Evolutionary conservation across 2,329 filamentous ascomycete species (phyloP), one percentile per base, ranked within the genome.

Genomic region (Pseudogymnoascus sp.): DNA sequence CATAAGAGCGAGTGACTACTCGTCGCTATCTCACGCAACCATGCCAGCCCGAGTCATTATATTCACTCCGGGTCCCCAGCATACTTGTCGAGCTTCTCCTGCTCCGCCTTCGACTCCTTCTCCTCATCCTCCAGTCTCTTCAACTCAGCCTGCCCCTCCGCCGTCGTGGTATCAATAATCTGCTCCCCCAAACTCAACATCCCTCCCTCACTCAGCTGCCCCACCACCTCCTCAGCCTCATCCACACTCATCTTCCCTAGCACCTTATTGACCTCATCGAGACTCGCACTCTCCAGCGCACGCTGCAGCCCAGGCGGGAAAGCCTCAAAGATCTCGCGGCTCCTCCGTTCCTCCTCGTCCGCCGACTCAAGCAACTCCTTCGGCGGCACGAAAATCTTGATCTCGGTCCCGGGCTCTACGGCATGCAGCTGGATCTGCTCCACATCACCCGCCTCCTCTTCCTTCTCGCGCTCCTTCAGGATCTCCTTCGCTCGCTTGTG

Each of bases 371-470:
- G 33, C 59, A 60, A 3, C 23, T 85, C 81, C 40, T 81, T 80
- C 0, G 88, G 80, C 11, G 95, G 93, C 40, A 96, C 88, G 62
- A 78, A 84, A 75, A 97, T 97, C 73, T 90, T 90, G 74, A 99
- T 97, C 65, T 90, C 88, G 2, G 93, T 97, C 59, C 89, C 89
- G 0, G 93, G 93, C 75, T 97, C 92, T 10, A 99, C 93, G 13
- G 95, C 93, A 74, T 99, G 95, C 56, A 99, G 83, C 77, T 99
- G 96, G 69, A 99, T 99, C 76, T 97, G 93, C 78, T 99, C 95
- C 9, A 96, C 89, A 19, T 88, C 91, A 23, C 82, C 84, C 1
- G 77, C 77, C 5, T 78, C 80, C 50, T 81, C 77, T 69, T 88
- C 81, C 66, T 83, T 84, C 42, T 79, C 80, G 38, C 75, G 71